Percentiles rank a stretch among this genome's conserved stretches.
These are phyloP conservation scores for Mikania micrantha DNA, from an alignment of 129 eudicot species.

Conservation along the genomic window DNA sequence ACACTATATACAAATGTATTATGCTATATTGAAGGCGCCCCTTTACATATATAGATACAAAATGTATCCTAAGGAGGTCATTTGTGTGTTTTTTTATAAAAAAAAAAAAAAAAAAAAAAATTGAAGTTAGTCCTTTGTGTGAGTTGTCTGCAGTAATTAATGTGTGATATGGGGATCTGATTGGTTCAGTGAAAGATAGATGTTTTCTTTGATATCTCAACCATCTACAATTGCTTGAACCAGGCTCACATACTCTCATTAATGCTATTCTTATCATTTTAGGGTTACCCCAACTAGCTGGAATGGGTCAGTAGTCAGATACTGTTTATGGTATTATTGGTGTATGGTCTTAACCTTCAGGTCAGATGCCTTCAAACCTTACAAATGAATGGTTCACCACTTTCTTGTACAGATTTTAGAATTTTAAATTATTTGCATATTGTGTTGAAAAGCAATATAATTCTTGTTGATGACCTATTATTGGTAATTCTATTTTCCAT, in stretches of 20 bases:
- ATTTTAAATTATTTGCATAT: background rate
- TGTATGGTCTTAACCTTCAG: slow-evolving; percentile 13
- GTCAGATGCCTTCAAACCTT: background rate
- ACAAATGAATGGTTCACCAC: no score
- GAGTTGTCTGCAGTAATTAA: slow-evolving; percentile 28
- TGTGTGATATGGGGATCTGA: slow-evolving; percentile 37
- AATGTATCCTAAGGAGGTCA: background rate
- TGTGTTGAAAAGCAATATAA: no score
- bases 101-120: no score
- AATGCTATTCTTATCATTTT: slow-evolving; percentile 21
- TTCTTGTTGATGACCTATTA: no score
- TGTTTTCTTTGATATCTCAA: slow-evolving; percentile 19
- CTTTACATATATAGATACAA: no score
- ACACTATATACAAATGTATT: no score
- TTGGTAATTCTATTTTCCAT: no score
- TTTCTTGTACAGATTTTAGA: no score
- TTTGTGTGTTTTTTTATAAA: background rate
- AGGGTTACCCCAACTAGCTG: slow-evolving; percentile 24
- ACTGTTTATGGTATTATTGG: background rate
- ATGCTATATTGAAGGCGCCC: no score
- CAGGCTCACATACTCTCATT: slow-evolving; percentile 21
- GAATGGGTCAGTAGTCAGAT: slow-evolving; percentile 23
- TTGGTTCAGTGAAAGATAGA: slow-evolving; percentile 31
- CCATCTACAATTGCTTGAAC: slow-evolving; percentile 3
- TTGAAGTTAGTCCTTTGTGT: background rate